A percentile compares a stretch with the other conserved stretches of the same genome.
These are phyloP conservation scores for Lipomyces spencermartinsiae DNA, from an alignment of 805 yeast genomes.

Conservation along the genomic window DNA sequence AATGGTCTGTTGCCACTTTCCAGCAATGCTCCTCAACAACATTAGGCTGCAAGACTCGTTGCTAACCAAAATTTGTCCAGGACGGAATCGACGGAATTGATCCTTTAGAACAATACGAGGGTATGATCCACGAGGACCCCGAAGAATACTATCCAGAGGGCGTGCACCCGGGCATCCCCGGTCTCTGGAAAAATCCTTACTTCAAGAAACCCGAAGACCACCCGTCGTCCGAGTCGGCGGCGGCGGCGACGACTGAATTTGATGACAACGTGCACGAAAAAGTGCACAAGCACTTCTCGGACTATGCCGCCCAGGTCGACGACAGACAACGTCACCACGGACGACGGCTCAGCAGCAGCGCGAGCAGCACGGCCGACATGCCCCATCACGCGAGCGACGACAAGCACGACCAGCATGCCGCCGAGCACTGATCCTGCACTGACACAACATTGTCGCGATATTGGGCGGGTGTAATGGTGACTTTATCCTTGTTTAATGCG, in stretches of 20 bases:
- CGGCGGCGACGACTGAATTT: constrained; percentile 4
- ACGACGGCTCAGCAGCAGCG: background rate
- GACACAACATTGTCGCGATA: background rate
- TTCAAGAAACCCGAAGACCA: constrained; percentile 12
- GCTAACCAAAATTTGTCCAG: background rate
- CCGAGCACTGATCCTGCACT: background rate
- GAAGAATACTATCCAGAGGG: constrained; percentile 32
- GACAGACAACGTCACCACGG: background rate
- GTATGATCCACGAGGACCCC: constrained; percentile 20
- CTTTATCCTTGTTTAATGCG: too few species aligned
- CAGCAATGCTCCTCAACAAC: background rate
- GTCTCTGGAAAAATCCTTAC: constrained; percentile 36
- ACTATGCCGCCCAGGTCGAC: constrained; percentile 18
- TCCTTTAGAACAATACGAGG: constrained; percentile 27
- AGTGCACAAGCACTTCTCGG: constrained; percentile 18
- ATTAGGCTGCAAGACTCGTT: background rate
- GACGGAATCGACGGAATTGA: constrained; percentile 22
- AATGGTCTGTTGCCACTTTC: too few species aligned
- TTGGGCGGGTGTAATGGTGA: too few species aligned
- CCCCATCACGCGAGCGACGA: background rate
- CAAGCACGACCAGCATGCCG: constrained; percentile 1
- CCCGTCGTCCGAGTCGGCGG: constrained; percentile 6
- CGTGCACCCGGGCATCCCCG: constrained; percentile 36
- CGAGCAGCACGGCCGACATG: constrained; percentile 1
- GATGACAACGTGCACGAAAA: constrained; percentile 26